Evolutionary conservation across 2,329 filamentous ascomycete species (phyloP).

Genomic region (Fusarium floridanum): DNA sequence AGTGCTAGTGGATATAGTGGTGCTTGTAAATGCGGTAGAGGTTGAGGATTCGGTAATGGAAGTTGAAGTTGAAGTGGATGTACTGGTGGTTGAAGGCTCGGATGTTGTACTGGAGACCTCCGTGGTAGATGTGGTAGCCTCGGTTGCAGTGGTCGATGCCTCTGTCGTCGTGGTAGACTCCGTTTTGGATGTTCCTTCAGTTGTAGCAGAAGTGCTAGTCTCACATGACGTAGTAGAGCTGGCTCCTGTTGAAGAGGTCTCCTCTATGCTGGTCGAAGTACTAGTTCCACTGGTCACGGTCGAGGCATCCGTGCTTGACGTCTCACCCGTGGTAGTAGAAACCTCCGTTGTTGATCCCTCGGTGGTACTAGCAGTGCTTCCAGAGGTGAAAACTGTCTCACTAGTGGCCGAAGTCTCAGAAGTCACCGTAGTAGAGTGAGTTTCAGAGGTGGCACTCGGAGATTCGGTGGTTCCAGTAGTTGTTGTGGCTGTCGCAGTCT

Average conservation of each 20-base stretch:
- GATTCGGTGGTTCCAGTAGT: slow-evolving; percentile 1
- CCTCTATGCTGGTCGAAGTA: not conserved
- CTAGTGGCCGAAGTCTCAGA: not conserved
- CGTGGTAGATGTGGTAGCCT: not conserved
- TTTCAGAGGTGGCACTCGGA: not conserved
- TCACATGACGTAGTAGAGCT: not conserved
- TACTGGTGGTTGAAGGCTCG: slow-evolving; percentile 6
- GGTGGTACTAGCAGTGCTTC: not conserved
- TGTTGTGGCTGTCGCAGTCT: not conserved
- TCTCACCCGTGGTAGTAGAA: not conserved
- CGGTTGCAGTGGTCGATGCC: not conserved
- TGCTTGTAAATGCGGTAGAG: not conserved
- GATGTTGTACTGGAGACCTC: not conserved
- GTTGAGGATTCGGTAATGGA: not conserved
- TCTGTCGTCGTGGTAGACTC: not conserved
- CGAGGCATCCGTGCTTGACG: not conserved
- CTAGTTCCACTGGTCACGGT: not conserved
- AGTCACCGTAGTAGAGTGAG: not conserved
- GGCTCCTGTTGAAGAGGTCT: not conserved
- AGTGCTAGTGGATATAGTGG: not conserved
- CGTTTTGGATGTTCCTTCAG: not conserved
- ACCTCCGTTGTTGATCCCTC: not conserved
- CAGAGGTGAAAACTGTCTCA: not conserved
- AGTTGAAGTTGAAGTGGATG: not conserved
- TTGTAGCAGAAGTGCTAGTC: not conserved